phyloP scores from a whole-genome alignment of 75 land plant genomes.

The Selaginella moellendorffii region DNA sequence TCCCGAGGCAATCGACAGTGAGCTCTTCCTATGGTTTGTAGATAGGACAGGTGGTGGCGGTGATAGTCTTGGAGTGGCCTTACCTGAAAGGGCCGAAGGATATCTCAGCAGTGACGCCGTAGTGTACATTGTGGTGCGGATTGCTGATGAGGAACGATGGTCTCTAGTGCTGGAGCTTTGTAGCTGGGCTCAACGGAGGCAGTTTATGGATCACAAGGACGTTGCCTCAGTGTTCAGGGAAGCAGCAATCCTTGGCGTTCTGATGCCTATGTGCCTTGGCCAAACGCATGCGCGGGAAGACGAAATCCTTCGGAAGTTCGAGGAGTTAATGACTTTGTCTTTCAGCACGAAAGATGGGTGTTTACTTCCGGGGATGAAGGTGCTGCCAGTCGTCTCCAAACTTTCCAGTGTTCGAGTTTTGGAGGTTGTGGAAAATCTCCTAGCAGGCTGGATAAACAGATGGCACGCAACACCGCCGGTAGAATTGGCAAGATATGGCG shows the following conservation, averaged over 20 bases:
- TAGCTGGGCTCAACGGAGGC: slow-evolving; percentile 12
- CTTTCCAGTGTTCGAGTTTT: not conserved
- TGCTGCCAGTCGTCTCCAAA: not conserved
- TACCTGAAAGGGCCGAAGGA: not conserved
- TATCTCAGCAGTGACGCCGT: slow-evolving; percentile 5
- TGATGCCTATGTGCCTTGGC: not conserved
- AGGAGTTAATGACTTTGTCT: not conserved
- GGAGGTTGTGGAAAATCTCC: slow-evolving; percentile 15
- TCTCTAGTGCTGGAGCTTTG: slow-evolving; percentile 16
- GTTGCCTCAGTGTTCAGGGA: not conserved
- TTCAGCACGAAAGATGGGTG: not conserved
- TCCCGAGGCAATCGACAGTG: slow-evolving; percentile 13
- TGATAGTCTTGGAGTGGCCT: not conserved
- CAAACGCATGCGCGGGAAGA: not conserved
- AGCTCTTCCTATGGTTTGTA: slow-evolving; percentile 18
- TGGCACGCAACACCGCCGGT: slow-evolving; percentile 15
- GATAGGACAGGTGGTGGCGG: slow-evolving; percentile 11
- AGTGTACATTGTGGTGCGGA: slow-evolving; percentile 10
- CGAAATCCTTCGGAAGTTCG: not conserved
- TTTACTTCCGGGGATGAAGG: not conserved
- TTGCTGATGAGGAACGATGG: slow-evolving; percentile 21
- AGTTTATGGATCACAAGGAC: not conserved
- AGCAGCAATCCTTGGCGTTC: not conserved
- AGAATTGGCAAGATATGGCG: slow-evolving; percentile 17
- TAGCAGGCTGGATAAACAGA: slow-evolving; percentile 24